A percentile compares a stretch with the other conserved stretches of the same genome.
phyloP scores from a whole-genome alignment of 495 filamentous ascomycete genomes.

The Rusavskia elegans region DNA sequence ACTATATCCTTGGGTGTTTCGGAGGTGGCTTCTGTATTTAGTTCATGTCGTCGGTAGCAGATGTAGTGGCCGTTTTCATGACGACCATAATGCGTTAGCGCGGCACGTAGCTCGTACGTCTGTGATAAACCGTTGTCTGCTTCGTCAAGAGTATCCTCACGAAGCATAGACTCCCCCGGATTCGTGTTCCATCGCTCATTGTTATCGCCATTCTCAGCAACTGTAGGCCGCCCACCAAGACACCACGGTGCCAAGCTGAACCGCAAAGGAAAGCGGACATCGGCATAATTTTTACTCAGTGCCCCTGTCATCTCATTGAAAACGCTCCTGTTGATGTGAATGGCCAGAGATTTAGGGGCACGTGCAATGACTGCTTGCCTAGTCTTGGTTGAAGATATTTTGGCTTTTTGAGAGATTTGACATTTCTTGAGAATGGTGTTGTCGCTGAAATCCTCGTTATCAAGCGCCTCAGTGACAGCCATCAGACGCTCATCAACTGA shows the following conservation, averaged over 20 bases:
- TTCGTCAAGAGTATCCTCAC: constrained; percentile 24
- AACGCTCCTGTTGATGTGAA: constrained; percentile 83
- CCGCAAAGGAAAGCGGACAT: constrained; percentile 53
- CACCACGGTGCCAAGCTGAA: constrained; percentile 71
- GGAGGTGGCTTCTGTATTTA: constrained; percentile 22
- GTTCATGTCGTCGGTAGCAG: constrained; percentile 59
- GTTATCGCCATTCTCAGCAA: constrained; percentile 15
- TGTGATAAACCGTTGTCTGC: constrained; percentile 21
- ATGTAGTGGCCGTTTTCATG: constrained; percentile 96
- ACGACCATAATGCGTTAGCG: constrained; percentile 74
- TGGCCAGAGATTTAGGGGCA: constrained; percentile 57
- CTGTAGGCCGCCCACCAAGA: constrained; percentile 32
- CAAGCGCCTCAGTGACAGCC: constrained; percentile 50
- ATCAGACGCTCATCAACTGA: constrained; percentile 35
- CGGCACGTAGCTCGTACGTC: constrained; percentile 68
- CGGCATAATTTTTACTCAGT: constrained; percentile 67
- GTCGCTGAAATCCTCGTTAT: constrained; percentile 68
- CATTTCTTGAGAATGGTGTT: constrained; percentile 56
- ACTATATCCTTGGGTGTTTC: constrained; percentile 19
- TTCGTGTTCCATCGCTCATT: constrained; percentile 52
- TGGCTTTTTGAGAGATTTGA: constrained; percentile 50
- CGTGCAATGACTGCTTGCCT: constrained; percentile 75
- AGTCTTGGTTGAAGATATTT: constrained; percentile 64
- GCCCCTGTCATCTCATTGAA: constrained; percentile 69
- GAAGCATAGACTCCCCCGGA: constrained; percentile 53